Evolutionary conservation across 169 alveolate species (phyloP), one percentile per base, ranked within the genome.

Genomic region (Cryptosporidium meleagridis): DNA sequence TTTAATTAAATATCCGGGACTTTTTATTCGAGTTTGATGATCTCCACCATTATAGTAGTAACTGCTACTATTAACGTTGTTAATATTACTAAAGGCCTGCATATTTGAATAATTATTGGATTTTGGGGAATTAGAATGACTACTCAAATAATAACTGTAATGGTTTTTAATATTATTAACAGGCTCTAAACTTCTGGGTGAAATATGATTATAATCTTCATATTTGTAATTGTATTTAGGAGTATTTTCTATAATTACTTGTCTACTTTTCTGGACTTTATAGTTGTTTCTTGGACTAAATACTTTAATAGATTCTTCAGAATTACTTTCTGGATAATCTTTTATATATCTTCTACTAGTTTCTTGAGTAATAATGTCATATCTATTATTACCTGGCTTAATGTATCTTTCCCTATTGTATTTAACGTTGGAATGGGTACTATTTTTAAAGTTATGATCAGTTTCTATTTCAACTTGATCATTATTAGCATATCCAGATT

Each of bases 321-420:
- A 35, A 65, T 14, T 10, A 6, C 72, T 65, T n/a, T 65, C 72
- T 16, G 72, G 72, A 14, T 65, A 65, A 6, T 65, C 51, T 37
- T 37, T 65, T 7, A 35, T 65, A 35, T 33, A 65, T 8, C 33
- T 65, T 8, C 33, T 31, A 23, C 85, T 51, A 41, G 48, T 12
- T 41, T 41, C 48, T n/a, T 73, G 58, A 5, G 33, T 37, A 31
- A 73, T 26, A 12, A 73, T 55, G 9, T 73, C 86, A 52, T 73
- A 73, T n/a, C 52, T 73, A 58, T 55, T 52, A 14, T 33, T 59
- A 12, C 37, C 53, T 31, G 86, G 86, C 10, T 73, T 52, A 31
- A 33, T 14, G 55, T 55, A 73, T 41, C 68, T 53, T 10, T 73
- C 71, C 33, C 58, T 59, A 18, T 37, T 65, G 23, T 65, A 12